These are phyloP conservation scores for Alternaria brassicicola DNA, from an alignment of 2,329 filamentous ascomycete species.

Conservation along the genomic window DNA sequence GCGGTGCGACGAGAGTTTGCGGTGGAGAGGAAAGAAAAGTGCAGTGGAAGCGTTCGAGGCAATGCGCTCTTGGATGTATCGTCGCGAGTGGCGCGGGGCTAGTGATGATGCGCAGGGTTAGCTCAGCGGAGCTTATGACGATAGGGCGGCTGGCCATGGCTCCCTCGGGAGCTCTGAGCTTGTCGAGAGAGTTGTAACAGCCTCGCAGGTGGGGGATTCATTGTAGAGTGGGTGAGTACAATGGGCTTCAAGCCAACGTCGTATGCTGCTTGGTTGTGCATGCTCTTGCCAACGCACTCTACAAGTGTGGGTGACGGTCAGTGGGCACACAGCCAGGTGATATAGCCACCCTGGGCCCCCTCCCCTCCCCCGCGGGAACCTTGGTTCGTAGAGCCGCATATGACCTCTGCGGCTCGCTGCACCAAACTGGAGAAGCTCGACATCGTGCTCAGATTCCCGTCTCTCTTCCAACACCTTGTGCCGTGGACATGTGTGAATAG, in stretches of 20 bases:
- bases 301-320: conserved; percentile 3
- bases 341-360: conserved; percentile 9
- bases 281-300: neutral
- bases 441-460: neutral
- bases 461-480: neutral
- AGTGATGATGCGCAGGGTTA: neutral
- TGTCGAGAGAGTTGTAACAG: neutral
- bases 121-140: conserved; percentile 12
- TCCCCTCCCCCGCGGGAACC: conserved; percentile 12
- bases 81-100: conserved; percentile 12
- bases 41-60: conserved; percentile 7
- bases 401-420: conserved; percentile 13
- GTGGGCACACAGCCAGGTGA: conserved; percentile 14
- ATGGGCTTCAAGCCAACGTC: neutral
- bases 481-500: neutral
- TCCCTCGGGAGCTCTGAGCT: neutral
- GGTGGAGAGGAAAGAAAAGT: neutral
- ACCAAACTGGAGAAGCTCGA: neutral
- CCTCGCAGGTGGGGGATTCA: neutral
- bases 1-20: neutral
- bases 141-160: neutral
- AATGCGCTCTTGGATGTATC: conserved; percentile 10
- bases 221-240: neutral
- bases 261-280: neutral
- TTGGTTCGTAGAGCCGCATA: conserved; percentile 10